Evolutionary conservation across 345 rosid genomes (phyloP).

Genomic region (Kernera saxatilis): DNA sequence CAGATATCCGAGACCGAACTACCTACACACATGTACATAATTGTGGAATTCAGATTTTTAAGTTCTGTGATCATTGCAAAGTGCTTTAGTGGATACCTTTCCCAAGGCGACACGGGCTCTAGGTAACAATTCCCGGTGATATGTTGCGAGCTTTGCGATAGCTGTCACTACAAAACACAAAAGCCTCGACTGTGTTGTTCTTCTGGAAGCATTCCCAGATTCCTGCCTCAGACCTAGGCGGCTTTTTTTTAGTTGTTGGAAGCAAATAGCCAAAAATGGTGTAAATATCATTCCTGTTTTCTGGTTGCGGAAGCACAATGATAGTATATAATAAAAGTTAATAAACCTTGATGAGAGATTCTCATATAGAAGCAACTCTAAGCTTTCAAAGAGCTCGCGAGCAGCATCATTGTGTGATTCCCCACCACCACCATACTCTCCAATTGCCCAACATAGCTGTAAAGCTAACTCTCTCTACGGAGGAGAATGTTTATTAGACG

Average conservation of each 20-base stretch:
- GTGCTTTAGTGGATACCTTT: slow-evolving; percentile 43
- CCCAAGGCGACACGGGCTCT: slow-evolving; percentile 97
- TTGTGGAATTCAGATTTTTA: neutral
- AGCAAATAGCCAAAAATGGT: slow-evolving; percentile 5
- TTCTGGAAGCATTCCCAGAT: slow-evolving; percentile 41
- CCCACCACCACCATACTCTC: slow-evolving; percentile 97
- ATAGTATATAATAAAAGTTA: neutral
- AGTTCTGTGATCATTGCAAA: neutral
- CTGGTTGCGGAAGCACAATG: neutral
- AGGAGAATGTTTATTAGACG: neutral
- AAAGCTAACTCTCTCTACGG: slow-evolving; percentile 79
- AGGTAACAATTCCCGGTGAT: slow-evolving; percentile 73
- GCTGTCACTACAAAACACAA: slow-evolving; percentile 93
- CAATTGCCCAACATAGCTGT: slow-evolving; percentile 96
- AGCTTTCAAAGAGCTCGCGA: slow-evolving; percentile 92
- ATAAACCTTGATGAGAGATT: slow-evolving; percentile 77
- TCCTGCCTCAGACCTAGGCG: slow-evolving; percentile 74
- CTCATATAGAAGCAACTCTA: slow-evolving; percentile 88
- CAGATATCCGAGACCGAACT: slow-evolving; percentile 81
- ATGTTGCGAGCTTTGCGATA: slow-evolving; percentile 85
- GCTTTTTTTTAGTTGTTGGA: slow-evolving; percentile 33
- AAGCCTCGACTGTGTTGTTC: slow-evolving; percentile 77
- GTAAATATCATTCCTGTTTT: neutral
- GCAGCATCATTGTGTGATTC: slow-evolving; percentile 83
- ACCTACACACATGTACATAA: slow-evolving; percentile 38